Conservation (phyloP, 805 yeast species). For the Lipomyces oligophaga region DNA sequence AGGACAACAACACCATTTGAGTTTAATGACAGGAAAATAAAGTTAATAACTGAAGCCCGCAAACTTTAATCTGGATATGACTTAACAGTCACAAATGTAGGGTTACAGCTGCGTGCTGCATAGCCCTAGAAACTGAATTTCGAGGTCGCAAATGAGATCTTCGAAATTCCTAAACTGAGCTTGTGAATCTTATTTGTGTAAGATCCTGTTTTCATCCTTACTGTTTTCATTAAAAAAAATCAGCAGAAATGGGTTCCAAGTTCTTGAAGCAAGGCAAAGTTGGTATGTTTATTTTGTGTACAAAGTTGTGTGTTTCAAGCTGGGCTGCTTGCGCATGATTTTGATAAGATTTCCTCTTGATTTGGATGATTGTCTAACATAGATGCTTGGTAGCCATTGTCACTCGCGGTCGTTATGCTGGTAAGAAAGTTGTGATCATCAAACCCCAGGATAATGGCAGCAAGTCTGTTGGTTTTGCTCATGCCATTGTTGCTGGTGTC, state of each 20-base stretch:
- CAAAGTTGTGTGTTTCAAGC: neutral
- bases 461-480: slow-evolving; percentile 98
- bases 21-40: neutral
- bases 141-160: too few relatives aligned
- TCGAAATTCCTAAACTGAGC: too few relatives aligned
- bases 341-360: too few relatives aligned
- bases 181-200: too few relatives aligned
- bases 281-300: slow-evolving; percentile 61
- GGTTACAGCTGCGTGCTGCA: too few relatives aligned
- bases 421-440: slow-evolving; percentile 99
- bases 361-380: too few relatives aligned
- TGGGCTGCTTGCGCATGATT: neutral
- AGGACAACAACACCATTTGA: too few relatives aligned
- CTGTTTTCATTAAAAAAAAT: too few relatives aligned
- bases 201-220: too few relatives aligned
- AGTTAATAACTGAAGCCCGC: neutral
- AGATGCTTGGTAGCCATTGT: slow-evolving; percentile 68
- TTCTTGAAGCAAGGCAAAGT: slow-evolving; percentile 99
- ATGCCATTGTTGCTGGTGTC: slow-evolving; percentile 98
- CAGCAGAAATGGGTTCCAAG: slow-evolving; percentile 49
- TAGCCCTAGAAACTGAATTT: neutral
- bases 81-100: too few relatives aligned
- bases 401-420: slow-evolving; percentile 99
- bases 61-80: too few relatives aligned
- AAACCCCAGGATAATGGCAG: slow-evolving; percentile 98